These are phyloP conservation scores for Trebouxia gelatinosa DNA, from an alignment of 163 green algal genomes.

Conservation along the genomic window DNA sequence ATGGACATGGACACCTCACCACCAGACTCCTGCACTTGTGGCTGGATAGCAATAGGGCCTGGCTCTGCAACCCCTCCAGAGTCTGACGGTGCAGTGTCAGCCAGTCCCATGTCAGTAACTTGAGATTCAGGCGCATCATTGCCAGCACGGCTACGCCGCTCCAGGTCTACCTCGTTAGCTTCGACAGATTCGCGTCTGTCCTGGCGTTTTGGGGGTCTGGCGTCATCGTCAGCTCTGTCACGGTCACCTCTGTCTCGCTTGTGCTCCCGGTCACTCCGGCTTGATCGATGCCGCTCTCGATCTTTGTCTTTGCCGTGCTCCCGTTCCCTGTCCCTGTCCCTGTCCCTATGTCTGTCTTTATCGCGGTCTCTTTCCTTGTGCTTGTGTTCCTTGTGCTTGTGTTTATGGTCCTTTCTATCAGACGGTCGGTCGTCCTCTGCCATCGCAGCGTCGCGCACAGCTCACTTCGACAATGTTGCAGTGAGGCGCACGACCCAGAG, in stretches of 20 bases:
- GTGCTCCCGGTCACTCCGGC: neutral
- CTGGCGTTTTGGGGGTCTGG: too few relatives aligned
- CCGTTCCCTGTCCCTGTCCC: neutral
- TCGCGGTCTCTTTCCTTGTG: constrained; percentile 17
- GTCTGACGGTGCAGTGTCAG: too few relatives aligned
- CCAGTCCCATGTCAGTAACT: too few relatives aligned
- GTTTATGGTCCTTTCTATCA: constrained; percentile 16
- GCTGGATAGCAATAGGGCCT: neutral
- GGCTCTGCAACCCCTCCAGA: too few relatives aligned
- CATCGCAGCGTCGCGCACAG: too few relatives aligned
- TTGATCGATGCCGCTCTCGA: neutral
- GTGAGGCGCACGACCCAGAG: too few relatives aligned
- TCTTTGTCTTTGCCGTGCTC: neutral
- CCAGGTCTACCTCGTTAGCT: too few relatives aligned
- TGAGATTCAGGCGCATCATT: too few relatives aligned
- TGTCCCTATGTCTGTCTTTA: constrained; percentile 8
- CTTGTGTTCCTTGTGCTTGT: constrained; percentile 11
- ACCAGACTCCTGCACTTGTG: constrained; percentile 34
- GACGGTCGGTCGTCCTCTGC: neutral
- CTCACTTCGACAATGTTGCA: too few relatives aligned
- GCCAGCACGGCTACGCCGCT: too few relatives aligned
- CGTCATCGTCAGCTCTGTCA: neutral
- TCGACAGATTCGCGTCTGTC: too few relatives aligned
- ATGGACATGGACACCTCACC: constrained; percentile 69
- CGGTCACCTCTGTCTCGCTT: constrained; percentile 3